Percentiles rank a stretch among this genome's conserved stretches.
Evolutionary conservation across 2,329 filamentous ascomycete genomes (phyloP).

Genomic region (Lasiodiplodia citricola): DNA sequence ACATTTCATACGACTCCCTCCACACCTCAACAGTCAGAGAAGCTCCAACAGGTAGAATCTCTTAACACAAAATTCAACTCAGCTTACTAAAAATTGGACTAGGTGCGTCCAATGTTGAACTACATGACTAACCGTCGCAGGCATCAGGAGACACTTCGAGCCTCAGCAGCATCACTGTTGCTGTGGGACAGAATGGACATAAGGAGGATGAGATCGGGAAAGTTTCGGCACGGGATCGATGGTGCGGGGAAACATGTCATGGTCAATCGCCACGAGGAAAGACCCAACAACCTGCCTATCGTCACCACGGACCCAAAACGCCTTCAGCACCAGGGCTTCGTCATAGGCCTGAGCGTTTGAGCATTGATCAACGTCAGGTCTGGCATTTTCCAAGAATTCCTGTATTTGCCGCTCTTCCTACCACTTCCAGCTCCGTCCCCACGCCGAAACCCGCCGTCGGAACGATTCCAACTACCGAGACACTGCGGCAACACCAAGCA

Average conservation of each 20-base stretch:
- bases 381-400: neutral
- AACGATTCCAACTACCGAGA: neutral
- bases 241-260: neutral
- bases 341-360: neutral
- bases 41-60: too few relatives aligned
- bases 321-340: too few relatives aligned
- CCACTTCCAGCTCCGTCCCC: neutral
- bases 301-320: neutral
- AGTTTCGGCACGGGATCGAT: neutral
- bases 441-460: neutral
- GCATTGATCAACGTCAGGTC: neutral
- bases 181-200: too few relatives aligned
- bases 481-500: neutral
- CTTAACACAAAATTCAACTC: too few relatives aligned
- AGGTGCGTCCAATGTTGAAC: too few relatives aligned
- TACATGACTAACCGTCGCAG: too few relatives aligned
- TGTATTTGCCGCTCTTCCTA: neutral
- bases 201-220: neutral
- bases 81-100: too few relatives aligned
- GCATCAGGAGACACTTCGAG: neutral
- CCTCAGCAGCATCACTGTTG: neutral
- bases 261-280: too few relatives aligned
- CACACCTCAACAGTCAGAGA: too few relatives aligned
- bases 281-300: too few relatives aligned
- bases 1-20: too few relatives aligned